Base-by-base conservation (phyloP, 2,329 filamentous ascomycete genomes). In the Neocatenulostroma microsporum region DNA sequence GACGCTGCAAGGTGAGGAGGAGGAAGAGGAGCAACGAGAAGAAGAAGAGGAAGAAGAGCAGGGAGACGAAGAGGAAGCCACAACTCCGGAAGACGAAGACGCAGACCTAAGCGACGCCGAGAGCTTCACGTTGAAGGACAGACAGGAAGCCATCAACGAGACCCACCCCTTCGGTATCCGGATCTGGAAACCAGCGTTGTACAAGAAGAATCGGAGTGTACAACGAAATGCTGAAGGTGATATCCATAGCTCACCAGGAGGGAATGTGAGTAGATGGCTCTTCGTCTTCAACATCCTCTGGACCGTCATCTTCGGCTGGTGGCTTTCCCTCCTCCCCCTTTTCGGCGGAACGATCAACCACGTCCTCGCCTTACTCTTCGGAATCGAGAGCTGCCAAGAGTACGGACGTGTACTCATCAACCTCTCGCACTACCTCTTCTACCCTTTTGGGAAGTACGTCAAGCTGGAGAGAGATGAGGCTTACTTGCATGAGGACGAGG, bases 101-200 rank as follows among this genome's bases (percentile, higher is more conserved):
- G 78, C 67, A 40, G 78, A 83, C 41, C 55, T 88, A 34, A 95
- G 89, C 60, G 91, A 96, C 51, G 84, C 91, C 1, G 91, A 95
- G 64, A 96, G 89, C 66, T 98, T 98, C 60, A 98, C 91, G 0
- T 74, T 98, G 51, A 94, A 93, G 61, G 91, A 98, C 61, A 79
- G 91, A 38, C 91, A 98, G 63, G 80, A 94, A 59, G 91, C 91
- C 47, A 98, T 98, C 70, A 98, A 98, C 64, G 82, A 94, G 61
- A 98, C 91, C 1, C 91, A 98, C 69, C 91, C 91, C 1, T 98
- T 98, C 54, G 91, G 91, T 70, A 96, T 98, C 58, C 80, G 93
- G 59, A 85, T 98, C 46, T 98, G 91, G 91, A 98, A 98, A 62
- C 91, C 91, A 28, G 93, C 91, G 1, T 63, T 98, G 45, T 98